Percentiles rank a stretch among this genome's conserved stretches.
Evolutionary conservation across 495 filamentous ascomycete species (phyloP).

Genomic region (Neohortaea acidophila): DNA sequence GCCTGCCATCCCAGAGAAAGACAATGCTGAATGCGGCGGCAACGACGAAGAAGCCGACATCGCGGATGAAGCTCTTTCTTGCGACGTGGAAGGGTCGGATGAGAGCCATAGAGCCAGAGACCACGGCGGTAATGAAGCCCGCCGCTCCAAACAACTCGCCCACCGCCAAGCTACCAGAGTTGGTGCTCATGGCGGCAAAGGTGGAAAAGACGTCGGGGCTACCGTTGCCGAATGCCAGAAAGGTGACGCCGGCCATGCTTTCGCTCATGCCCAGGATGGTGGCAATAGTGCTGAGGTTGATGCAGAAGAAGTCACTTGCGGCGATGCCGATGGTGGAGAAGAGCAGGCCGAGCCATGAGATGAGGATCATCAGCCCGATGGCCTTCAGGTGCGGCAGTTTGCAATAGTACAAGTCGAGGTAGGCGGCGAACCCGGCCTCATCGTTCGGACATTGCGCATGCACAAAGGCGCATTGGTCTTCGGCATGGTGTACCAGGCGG

Average conservation of each 20-base stretch:
- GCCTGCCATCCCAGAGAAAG: slow-evolving; percentile 68
- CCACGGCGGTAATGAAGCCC: slow-evolving; percentile 90
- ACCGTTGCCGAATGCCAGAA: slow-evolving; percentile 96
- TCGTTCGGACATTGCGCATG: slow-evolving; percentile 70
- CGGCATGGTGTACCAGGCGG: slow-evolving; percentile 56
- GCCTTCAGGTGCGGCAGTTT: slow-evolving; percentile 50
- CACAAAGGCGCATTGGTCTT: slow-evolving; percentile 78
- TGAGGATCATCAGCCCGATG: slow-evolving; percentile 60
- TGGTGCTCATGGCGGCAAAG: slow-evolving; percentile 92
- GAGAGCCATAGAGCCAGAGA: slow-evolving; percentile 95
- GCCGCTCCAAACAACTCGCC: slow-evolving; percentile 94
- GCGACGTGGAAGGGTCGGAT: slow-evolving; percentile 86
- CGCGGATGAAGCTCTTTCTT: slow-evolving; percentile 73
- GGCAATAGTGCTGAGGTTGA: slow-evolving; percentile 87
- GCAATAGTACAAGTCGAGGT: slow-evolving; percentile 89
- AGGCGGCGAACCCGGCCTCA: slow-evolving; percentile 77
- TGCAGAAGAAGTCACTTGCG: slow-evolving; percentile 93
- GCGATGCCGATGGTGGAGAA: slow-evolving; percentile 98
- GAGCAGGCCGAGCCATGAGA: slow-evolving; percentile 73
- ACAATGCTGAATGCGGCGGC: slow-evolving; percentile 78
- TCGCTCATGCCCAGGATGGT: slow-evolving; percentile 82
- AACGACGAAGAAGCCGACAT: slow-evolving; percentile 84
- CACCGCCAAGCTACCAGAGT: slow-evolving; percentile 87
- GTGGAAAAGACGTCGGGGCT: slow-evolving; percentile 98
- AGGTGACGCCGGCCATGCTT: slow-evolving; percentile 90